These are phyloP conservation scores for Solidago caesia DNA, from an alignment of 129 eudicot species.

Conservation along the genomic window DNA sequence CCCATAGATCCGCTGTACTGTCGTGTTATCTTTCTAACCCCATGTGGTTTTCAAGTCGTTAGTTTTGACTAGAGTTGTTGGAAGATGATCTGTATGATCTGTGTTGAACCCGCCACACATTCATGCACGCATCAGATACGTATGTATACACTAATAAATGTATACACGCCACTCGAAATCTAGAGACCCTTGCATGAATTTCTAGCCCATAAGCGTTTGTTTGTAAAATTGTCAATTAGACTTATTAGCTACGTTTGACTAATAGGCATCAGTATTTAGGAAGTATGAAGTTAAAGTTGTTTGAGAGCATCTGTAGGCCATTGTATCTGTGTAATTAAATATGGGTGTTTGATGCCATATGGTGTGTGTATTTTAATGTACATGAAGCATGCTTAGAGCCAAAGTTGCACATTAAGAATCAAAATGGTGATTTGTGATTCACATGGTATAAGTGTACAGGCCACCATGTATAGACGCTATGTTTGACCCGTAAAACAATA, in stretches of 20 bases:
- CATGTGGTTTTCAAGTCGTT: slow-evolving; percentile 18
- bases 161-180: background rate
- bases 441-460: slow-evolving; percentile 29
- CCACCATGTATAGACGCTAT: slow-evolving; percentile 34
- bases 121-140: background rate
- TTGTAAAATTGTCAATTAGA: background rate
- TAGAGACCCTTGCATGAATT: background rate
- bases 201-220: background rate
- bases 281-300: background rate
- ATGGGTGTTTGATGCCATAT: slow-evolving; percentile 9
- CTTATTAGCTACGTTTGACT: background rate
- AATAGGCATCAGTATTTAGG: background rate
- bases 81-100: background rate
- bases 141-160: background rate
- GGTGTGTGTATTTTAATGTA: slow-evolving; percentile 5
- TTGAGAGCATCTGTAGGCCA: background rate
- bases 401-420: slow-evolving; percentile 24
- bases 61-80: slow-evolving; percentile 18
- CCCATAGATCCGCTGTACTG: slow-evolving; percentile 5
- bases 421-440: slow-evolving; percentile 25
- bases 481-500: slow-evolving; percentile 25
- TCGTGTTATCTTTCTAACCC: slow-evolving; percentile 7
- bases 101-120: background rate
- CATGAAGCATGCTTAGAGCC: slow-evolving; percentile 23
- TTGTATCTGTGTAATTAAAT: slow-evolving; percentile 18